Evolutionary conservation across 1,284 basidiomycete genomes (phyloP), one percentile per base, ranked within the genome.

Genomic region (Puccinia coronata): DNA sequence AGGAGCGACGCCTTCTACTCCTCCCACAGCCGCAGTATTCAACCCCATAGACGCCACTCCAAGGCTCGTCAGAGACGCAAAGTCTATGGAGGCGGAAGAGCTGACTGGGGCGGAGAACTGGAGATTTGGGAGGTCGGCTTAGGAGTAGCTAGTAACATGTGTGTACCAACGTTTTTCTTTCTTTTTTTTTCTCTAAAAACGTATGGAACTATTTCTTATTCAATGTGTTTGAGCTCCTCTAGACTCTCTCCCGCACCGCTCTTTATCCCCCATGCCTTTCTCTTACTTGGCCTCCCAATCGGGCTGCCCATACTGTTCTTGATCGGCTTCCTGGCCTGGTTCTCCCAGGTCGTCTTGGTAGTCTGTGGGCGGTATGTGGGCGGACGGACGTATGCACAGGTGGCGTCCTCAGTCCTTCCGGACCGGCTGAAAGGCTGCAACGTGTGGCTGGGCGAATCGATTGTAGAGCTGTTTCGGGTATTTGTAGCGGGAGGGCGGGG

Each of bases 301-400:
- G 84, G 84, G 36, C 72, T 86, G 6, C 83, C 85, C 0, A 57
- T 85, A 0, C 78, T 84, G 31, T 82, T 82, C 36, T 57, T 86
- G 57, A 80, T 84, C 3, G 82, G 81, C 6, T 80, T 74, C 1
- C 78, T 85, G 23, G 77, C 79, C 25, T 86, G 85, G 83, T 82
- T 85, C 59, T 80, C 83, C 12, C 83, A 84, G 20, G 82, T 85
- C 41, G 82, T 84, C 2, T 47, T 85, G 18, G 84, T 83, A 23
- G 82, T 84, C 0, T 82, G 84, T 47, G 83, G 82, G 28, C 83
- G 85, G 31, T 86, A 86, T 67, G 84, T 85, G 11, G 85, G 85
- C 0, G 83, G 84, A 71, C 83, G 83, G 28, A 83, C 84, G 12
- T 85, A 83, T 78, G 82, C 84, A 9, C 83, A 83, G 14, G 81